phyloP scores from a whole-genome alignment of 2,329 filamentous ascomycete species.

The Botrytis sinoallii region DNA sequence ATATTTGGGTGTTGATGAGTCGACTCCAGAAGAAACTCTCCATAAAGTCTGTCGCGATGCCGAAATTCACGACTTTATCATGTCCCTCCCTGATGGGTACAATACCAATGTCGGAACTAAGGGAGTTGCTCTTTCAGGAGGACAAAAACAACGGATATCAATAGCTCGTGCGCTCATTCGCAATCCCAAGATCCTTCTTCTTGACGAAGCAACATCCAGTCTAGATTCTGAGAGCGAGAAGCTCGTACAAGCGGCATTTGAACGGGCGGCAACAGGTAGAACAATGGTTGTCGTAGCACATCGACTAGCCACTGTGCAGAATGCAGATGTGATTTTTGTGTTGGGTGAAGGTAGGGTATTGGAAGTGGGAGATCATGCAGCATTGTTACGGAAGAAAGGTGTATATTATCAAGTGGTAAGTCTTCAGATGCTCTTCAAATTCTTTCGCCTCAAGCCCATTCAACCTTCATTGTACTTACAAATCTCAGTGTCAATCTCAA shows the following conservation, averaged over 20 bases:
- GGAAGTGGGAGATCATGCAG: slow-evolving; percentile 32
- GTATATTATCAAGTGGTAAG: slow-evolving; percentile 37
- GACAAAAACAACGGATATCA: slow-evolving; percentile 54
- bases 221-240: slow-evolving; percentile 57
- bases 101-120: slow-evolving; percentile 47
- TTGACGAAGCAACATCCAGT: slow-evolving; percentile 58
- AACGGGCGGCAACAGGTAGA: slow-evolving; percentile 60
- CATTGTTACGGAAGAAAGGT: slow-evolving; percentile 30
- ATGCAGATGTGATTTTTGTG: slow-evolving; percentile 48
- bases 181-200: slow-evolving; percentile 49
- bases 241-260: slow-evolving; percentile 62
- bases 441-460: not conserved
- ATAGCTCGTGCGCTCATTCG: slow-evolving; percentile 54
- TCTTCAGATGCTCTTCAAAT: not conserved
- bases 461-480: slow-evolving; percentile 6
- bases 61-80: slow-evolving; percentile 52
- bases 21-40: slow-evolving; percentile 42
- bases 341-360: slow-evolving; percentile 34
- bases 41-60: slow-evolving; percentile 48
- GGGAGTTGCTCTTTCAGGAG: slow-evolving; percentile 49
- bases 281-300: slow-evolving; percentile 78
- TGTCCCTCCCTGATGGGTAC: slow-evolving; percentile 50
- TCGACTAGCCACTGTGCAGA: slow-evolving; percentile 71
- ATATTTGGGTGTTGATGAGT: slow-evolving; percentile 55
- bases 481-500: slow-evolving; percentile 27